Conservation (phyloP, 208 protist species). For the Leishmania tarentolae region DNA sequence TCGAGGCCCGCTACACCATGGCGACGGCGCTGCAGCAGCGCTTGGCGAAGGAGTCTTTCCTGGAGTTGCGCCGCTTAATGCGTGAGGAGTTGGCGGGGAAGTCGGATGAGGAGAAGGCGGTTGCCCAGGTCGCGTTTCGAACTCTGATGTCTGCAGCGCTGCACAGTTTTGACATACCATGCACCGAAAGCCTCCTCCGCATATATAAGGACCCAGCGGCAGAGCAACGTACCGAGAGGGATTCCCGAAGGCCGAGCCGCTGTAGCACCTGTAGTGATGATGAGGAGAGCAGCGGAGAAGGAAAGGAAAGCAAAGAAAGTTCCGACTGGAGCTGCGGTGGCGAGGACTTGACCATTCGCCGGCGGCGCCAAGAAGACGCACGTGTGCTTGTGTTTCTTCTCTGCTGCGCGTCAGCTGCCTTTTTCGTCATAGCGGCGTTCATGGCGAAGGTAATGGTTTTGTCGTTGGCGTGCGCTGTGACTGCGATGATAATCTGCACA, state of each 20-base stretch:
- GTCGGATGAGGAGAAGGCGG: slow-evolving; percentile 32
- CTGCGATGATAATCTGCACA: slow-evolving; percentile 59
- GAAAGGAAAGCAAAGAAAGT: not conserved
- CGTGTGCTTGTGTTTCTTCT: slow-evolving; percentile 70
- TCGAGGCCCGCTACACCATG: slow-evolving; percentile 39
- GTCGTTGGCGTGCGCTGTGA: slow-evolving; percentile 50
- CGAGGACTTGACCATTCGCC: slow-evolving; percentile 7
- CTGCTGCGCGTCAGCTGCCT: slow-evolving; percentile 50
- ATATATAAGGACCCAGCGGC: slow-evolving; percentile 25
- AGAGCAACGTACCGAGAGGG: not conserved
- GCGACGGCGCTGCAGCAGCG: slow-evolving; percentile 22
- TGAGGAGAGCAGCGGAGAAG: not conserved
- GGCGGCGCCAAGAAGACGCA: slow-evolving; percentile 35
- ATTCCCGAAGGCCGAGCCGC: not conserved
- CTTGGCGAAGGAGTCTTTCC: slow-evolving; percentile 47
- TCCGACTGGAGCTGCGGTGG: slow-evolving; percentile 9
- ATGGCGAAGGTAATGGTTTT: slow-evolving; percentile 41
- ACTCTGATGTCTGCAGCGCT: slow-evolving; percentile 47
- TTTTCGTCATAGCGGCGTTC: slow-evolving; percentile 71
- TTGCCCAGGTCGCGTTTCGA: slow-evolving; percentile 54
- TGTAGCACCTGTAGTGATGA: slow-evolving; percentile 6
- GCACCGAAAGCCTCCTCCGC: slow-evolving; percentile 25
- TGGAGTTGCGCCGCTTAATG: slow-evolving; percentile 31
- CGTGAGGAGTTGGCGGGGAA: slow-evolving; percentile 13
- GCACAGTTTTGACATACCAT: slow-evolving; percentile 41